Evolutionary conservation across 768 basidiomycete species (phyloP).

Genomic region (Mycena venus): DNA sequence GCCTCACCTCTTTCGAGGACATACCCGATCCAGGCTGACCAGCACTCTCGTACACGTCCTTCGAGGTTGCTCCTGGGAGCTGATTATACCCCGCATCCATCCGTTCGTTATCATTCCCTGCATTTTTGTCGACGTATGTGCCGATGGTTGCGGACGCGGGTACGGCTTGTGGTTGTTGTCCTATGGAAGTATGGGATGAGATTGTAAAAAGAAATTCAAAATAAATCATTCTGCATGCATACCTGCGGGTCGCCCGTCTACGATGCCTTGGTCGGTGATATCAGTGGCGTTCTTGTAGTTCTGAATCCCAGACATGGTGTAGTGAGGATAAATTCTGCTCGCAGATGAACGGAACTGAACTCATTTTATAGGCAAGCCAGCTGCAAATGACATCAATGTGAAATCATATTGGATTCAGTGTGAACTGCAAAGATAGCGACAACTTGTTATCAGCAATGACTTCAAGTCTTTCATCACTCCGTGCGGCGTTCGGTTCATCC

Average conservation of each 20-base stretch:
- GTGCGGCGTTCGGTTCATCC: background rate
- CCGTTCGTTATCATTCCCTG: background rate
- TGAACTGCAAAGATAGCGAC: background rate
- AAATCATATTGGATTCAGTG: background rate
- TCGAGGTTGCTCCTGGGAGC: slow-evolving; percentile 25
- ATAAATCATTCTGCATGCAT: background rate
- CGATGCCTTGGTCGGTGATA: slow-evolving; percentile 1
- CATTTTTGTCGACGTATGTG: background rate
- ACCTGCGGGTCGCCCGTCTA: background rate
- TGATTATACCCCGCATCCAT: background rate
- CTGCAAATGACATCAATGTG: background rate
- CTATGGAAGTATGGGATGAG: background rate
- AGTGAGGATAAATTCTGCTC: background rate
- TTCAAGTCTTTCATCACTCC: background rate
- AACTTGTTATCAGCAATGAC: background rate
- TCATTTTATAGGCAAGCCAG: background rate
- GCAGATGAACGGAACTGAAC: background rate
- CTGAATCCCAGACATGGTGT: slow-evolving; percentile 9
- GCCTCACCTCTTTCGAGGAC: slow-evolving; percentile 35
- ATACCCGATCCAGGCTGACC: slow-evolving; percentile 31
- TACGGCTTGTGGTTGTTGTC: background rate
- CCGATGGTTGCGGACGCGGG: background rate
- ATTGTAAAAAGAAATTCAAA: background rate
- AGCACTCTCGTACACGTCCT: slow-evolving; percentile 16
- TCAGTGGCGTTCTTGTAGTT: slow-evolving; percentile 12